Evolutionary conservation across 2,329 filamentous ascomycete genomes (phyloP).

Genomic region (Zasmidium angulare): DNA sequence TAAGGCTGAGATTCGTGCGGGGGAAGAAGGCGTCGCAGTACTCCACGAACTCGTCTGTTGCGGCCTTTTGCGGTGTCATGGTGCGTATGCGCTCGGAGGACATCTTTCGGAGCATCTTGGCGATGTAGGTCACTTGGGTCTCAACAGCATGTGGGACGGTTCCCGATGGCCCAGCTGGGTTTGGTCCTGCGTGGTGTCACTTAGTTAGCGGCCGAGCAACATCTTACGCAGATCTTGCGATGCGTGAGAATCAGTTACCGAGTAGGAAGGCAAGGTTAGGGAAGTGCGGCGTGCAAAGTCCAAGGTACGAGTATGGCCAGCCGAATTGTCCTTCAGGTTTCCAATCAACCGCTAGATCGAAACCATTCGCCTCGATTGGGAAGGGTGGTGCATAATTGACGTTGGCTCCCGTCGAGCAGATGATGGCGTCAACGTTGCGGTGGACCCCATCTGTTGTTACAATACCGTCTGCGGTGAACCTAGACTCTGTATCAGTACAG

Average conservation of each 20-base stretch:
- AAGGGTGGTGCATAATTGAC: slow-evolving; percentile 36
- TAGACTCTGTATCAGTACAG: slow-evolving; percentile 1
- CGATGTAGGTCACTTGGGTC: slow-evolving; percentile 63
- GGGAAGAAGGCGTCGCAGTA: slow-evolving; percentile 50
- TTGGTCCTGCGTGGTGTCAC: slow-evolving; percentile 17
- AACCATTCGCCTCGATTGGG: slow-evolving; percentile 27
- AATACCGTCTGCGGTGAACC: slow-evolving; percentile 41
- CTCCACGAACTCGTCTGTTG: slow-evolving; percentile 45
- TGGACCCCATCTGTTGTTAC: slow-evolving; percentile 41
- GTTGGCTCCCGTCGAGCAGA: slow-evolving; percentile 46
- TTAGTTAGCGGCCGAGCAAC: neutral
- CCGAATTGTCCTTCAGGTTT: slow-evolving; percentile 37
- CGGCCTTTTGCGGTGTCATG: slow-evolving; percentile 57
- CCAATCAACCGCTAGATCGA: slow-evolving; percentile 31
- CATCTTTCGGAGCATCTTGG: slow-evolving; percentile 67
- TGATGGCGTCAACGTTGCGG: slow-evolving; percentile 41
- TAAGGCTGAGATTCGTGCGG: slow-evolving; percentile 56
- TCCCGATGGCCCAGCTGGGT: slow-evolving; percentile 20
- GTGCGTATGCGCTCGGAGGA: slow-evolving; percentile 65
- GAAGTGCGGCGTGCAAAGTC: slow-evolving; percentile 13
- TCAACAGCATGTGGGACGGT: slow-evolving; percentile 57
- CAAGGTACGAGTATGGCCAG: slow-evolving; percentile 32
- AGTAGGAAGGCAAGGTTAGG: slow-evolving; percentile 28
- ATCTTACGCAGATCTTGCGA: neutral
- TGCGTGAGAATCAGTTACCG: slow-evolving; percentile 8